phyloP scores from a whole-genome alignment of 768 basidiomycete genomes.

The Leccinum incarnatum region DNA sequence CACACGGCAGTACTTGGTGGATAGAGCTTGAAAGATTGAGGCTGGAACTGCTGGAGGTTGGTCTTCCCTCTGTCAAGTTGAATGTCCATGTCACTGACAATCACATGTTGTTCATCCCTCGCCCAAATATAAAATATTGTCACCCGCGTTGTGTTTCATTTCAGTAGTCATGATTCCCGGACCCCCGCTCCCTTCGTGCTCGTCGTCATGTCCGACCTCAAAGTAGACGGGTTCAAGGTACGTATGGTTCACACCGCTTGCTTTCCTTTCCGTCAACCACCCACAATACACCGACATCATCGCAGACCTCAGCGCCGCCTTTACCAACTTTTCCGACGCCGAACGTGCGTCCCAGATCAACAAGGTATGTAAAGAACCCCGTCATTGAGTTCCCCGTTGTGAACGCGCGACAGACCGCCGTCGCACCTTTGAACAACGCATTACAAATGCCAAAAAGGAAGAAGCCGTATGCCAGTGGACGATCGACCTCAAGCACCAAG shows the following conservation, averaged over 20 bases:
- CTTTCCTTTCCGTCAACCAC: neutral
- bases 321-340: too few relatives aligned
- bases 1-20: too few relatives aligned
- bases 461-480: constrained; percentile 85
- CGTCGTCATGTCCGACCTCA: constrained; percentile 63
- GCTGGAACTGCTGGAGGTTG: too few relatives aligned
- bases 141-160: neutral
- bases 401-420: constrained; percentile 58
- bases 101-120: too few relatives aligned
- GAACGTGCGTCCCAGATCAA: constrained; percentile 38
- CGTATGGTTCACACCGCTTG: neutral
- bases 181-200: too few relatives aligned
- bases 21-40: too few relatives aligned
- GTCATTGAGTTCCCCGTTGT: too few relatives aligned
- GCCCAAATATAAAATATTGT: too few relatives aligned
- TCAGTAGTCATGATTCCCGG: neutral
- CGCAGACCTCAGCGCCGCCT: too few relatives aligned
- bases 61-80: too few relatives aligned
- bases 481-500: constrained; percentile 91
- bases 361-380: constrained; percentile 44
- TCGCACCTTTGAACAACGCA: constrained; percentile 82
- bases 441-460: constrained; percentile 70
- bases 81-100: too few relatives aligned
- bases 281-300: too few relatives aligned
- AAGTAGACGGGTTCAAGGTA: constrained; percentile 74